These are phyloP conservation scores for Neltuma alba DNA, from an alignment of 306 rosid species.

Conservation along the genomic window DNA sequence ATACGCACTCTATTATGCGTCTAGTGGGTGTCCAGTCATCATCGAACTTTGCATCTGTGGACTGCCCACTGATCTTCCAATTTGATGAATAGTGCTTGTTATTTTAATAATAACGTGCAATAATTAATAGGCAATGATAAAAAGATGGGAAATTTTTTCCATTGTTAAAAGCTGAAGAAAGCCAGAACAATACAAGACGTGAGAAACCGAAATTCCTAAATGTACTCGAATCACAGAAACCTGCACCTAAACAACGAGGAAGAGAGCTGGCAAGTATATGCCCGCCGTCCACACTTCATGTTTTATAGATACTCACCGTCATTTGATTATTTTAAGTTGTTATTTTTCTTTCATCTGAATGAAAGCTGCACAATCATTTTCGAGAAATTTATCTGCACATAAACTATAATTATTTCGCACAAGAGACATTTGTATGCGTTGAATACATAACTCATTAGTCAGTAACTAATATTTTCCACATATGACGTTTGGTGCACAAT, in stretches of 20 bases:
- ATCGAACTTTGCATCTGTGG: slow-evolving; percentile 23
- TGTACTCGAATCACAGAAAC: not conserved
- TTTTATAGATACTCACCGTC: not conserved
- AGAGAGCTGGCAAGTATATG: not conserved
- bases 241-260: not conserved
- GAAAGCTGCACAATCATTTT: no score
- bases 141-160: no score
- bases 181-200: not conserved
- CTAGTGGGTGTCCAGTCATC: slow-evolving; percentile 23
- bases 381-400: no score
- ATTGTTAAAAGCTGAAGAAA: not conserved
- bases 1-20: not conserved
- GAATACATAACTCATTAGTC: no score
- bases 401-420: no score
- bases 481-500: not conserved
- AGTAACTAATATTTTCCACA: no score
- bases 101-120: not conserved
- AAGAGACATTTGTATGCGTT: not conserved
- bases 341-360: no score
- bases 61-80: slow-evolving; percentile 34
- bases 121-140: not conserved
- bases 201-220: not conserved
- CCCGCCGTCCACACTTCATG: not conserved
- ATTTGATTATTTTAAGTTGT: no score
- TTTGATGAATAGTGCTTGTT: not conserved